Percentiles rank a stretch among this genome's conserved stretches.
Evolutionary conservation across 805 yeast species (phyloP).

Genomic region (Clavispora phyllophila): DNA sequence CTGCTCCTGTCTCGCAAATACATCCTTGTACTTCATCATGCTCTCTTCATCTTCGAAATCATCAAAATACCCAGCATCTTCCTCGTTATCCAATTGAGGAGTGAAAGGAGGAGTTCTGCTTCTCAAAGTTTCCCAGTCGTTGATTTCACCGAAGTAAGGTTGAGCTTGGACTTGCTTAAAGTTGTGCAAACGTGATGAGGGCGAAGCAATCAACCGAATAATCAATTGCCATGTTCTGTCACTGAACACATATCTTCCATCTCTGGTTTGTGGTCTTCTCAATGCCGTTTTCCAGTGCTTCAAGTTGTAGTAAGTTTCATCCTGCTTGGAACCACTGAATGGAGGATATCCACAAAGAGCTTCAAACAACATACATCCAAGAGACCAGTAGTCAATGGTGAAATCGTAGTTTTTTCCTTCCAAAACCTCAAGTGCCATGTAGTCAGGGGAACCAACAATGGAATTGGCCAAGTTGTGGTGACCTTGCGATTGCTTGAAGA

Average conservation of each 20-base stretch:
- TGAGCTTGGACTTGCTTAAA: constrained; percentile 77
- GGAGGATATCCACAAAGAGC: constrained; percentile 97
- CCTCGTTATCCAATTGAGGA: constrained; percentile 94
- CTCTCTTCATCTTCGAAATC: constrained; percentile 95
- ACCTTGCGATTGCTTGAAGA: constrained; percentile 75
- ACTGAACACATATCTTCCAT: constrained; percentile 86
- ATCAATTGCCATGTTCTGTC: constrained; percentile 95
- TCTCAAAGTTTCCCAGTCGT: constrained; percentile 67
- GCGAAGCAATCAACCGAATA: constrained; percentile 73
- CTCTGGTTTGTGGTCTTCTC: constrained; percentile 85
- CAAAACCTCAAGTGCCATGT: constrained; percentile 96
- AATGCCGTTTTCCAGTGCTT: constrained; percentile 89
- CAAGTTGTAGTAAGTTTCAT: constrained; percentile 90
- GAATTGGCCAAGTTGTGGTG: constrained; percentile 89
- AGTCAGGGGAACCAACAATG: constrained; percentile 97
- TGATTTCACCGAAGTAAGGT: constrained; percentile 76
- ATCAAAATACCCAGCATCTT: constrained; percentile 98
- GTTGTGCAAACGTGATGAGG: constrained; percentile 65
- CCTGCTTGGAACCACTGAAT: constrained; percentile 87
- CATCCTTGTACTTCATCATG: constrained; percentile 97
- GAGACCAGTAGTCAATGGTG: constrained; percentile 97
- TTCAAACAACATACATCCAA: constrained; percentile 96
- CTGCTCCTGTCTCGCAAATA: constrained; percentile 83
- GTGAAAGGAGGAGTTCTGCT: constrained; percentile 84
- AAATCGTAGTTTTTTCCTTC: constrained; percentile 92